Evolutionary conservation across 805 yeast species (phyloP).

Genomic region (Kazachstania taianensis): DNA sequence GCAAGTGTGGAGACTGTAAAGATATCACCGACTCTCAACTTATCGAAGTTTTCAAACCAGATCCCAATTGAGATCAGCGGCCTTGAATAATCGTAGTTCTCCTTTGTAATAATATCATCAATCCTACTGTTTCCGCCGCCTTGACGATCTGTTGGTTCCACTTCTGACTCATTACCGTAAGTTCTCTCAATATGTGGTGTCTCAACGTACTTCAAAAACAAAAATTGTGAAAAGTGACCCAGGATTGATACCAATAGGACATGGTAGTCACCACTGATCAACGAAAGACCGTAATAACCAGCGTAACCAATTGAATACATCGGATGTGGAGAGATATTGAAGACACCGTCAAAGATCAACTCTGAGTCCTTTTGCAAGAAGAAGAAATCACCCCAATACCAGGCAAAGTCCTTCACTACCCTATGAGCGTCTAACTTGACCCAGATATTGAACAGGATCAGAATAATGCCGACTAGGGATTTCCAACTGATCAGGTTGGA

Average conservation of each 20-base stretch:
- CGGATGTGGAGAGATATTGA: constrained; percentile 85
- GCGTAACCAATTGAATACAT: constrained; percentile 86
- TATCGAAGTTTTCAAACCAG: constrained; percentile 47
- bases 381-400: constrained; percentile 95
- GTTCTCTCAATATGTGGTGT: constrained; percentile 82
- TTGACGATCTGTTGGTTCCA: constrained; percentile 28
- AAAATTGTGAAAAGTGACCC: constrained; percentile 72
- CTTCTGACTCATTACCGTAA: constrained; percentile 40
- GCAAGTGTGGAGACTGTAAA: constrained; percentile 37
- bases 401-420: constrained; percentile 81
- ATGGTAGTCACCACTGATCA: constrained; percentile 64
- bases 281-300: constrained; percentile 77
- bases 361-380: constrained; percentile 60
- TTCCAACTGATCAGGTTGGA: constrained; percentile 39
- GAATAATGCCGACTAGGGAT: constrained; percentile 45
- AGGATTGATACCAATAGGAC: constrained; percentile 57
- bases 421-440: constrained; percentile 82
- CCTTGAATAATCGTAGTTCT: constrained; percentile 37
- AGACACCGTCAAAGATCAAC: constrained; percentile 78
- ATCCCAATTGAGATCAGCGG: constrained; percentile 43
- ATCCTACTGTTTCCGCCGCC: constrained; percentile 14
- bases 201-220: constrained; percentile 64
- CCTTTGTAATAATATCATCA: constrained; percentile 30
- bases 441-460: constrained; percentile 70
- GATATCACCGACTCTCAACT: constrained; percentile 54